Evolutionary conservation across 1,139 yeast genomes (phyloP).

Genomic region (Debaryomycetaceae sp.): DNA sequence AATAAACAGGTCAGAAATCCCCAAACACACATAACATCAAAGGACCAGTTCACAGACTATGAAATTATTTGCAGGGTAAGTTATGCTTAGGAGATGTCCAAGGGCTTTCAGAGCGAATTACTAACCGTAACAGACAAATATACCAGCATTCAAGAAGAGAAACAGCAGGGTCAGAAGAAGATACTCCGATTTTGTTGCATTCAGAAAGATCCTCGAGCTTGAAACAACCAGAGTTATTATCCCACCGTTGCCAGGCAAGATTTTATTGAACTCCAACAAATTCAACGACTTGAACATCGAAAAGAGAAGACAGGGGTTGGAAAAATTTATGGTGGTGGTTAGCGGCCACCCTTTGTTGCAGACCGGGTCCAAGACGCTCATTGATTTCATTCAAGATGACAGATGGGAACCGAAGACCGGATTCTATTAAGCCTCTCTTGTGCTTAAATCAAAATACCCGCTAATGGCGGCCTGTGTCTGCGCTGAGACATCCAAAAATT

Average conservation of each 20-base stretch:
- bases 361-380: constrained; percentile 79
- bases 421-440: constrained; percentile 11
- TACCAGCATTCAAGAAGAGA: constrained; percentile 78
- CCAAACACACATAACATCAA: constrained; percentile 70
- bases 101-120: constrained; percentile 6
- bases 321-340: constrained; percentile 71
- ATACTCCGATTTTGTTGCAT: constrained; percentile 85
- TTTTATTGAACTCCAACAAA: constrained; percentile 61
- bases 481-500: too few relatives aligned
- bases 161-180: constrained; percentile 75
- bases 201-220: constrained; percentile 69
- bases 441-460: too few relatives aligned
- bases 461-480: too few relatives aligned
- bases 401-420: constrained; percentile 56
- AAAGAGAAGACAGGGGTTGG: constrained; percentile 78
- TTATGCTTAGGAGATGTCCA: constrained; percentile 4
- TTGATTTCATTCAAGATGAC: constrained; percentile 86
- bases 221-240: constrained; percentile 77
- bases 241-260: constrained; percentile 87
- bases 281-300: constrained; percentile 85
- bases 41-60: constrained; percentile 81
- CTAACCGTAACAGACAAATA: constrained; percentile 47
- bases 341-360: constrained; percentile 94
- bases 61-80: constrained; percentile 75
- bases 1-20: constrained; percentile 55